Base-by-base conservation (phyloP, 225 moss, liverwort and hornwort species). In the Physcomitrellopsis africana region DNA sequence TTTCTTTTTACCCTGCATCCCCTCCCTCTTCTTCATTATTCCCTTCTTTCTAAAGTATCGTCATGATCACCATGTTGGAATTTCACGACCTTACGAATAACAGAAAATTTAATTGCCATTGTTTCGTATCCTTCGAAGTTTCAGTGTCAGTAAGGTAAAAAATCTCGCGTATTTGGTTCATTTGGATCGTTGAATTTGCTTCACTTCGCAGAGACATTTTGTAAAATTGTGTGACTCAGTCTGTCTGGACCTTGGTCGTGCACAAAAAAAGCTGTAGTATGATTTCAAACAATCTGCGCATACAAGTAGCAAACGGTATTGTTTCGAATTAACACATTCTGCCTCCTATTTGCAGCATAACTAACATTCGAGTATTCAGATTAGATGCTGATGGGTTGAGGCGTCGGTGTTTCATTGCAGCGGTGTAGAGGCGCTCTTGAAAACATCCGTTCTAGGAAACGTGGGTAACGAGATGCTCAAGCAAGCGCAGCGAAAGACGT, bases 361-460 rank as follows among this genome's bases (percentile, higher is more conserved):
- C 23, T 65, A 16, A 48, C 47, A 57, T 27, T 37, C 32, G 46
- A 51, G 61, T 37, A 19, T 17, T 27, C 70, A 51, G 19, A 20
- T 14, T 23, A 3, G 51, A 8, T 44, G 29, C 42, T 24, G 41
- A 26, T 51, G 12, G 19, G 11, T 60, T 32, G 52, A 52, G 1
- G 60, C 51, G 20, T 9, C 74, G 59, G 16, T 69, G 18, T 63
- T 5, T 13, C 48, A 44, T 58, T 61, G 63, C 79, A 76, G 64
- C 24, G 68, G 72, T n/a, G 20, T 46, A 13, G 76, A 79, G 72
- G 62, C 17, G 14, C 15, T 51, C 22, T 11, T 74, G 63, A 68
- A 72, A 16, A 80, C 4, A 2, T 37, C 32, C 7, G 32, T 37
- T 37, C 32, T 37, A 37, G 32, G 32, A 37, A 37, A 37, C 32